Evolutionary conservation across 768 basidiomycete species (phyloP).

Genomic region (Candolleomyces aberdarensis): DNA sequence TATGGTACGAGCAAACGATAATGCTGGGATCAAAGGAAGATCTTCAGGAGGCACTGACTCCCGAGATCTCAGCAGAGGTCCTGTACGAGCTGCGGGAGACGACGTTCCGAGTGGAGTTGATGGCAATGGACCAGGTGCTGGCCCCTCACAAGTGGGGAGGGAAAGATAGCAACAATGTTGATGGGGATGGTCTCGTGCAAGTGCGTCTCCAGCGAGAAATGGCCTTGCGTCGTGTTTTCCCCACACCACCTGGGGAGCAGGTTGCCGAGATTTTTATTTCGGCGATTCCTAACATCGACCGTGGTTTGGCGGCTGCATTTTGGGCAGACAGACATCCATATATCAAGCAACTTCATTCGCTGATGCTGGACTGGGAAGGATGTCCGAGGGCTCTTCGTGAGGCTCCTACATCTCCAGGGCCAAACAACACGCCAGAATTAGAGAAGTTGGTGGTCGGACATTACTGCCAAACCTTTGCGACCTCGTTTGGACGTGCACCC

Average conservation of each 20-base stretch:
- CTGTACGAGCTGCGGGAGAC: conserved; percentile 2
- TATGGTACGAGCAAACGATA: background rate
- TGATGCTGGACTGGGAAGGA: background rate
- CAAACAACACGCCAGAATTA: background rate
- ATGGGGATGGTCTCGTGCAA: background rate
- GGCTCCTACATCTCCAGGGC: background rate
- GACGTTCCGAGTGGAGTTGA: background rate
- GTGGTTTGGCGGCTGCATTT: background rate
- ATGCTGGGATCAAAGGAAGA: background rate
- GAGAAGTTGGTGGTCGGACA: background rate
- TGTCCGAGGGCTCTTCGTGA: background rate
- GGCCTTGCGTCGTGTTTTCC: background rate
- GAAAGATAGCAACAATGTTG: background rate
- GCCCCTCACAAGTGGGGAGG: background rate
- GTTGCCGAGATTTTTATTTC: background rate
- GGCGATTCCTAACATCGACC: background rate
- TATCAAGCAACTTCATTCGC: background rate
- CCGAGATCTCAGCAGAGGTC: background rate
- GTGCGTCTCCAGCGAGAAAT: background rate
- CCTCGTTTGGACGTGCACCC: background rate
- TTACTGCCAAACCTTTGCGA: background rate
- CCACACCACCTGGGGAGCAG: conserved; percentile 8
- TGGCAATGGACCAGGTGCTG: conserved; percentile 2
- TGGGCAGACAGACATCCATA: background rate
- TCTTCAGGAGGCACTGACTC: background rate